Evolutionary conservation across 176 grass and related monocot genomes (phyloP).

Genomic region (Elaeis guineensis): DNA sequence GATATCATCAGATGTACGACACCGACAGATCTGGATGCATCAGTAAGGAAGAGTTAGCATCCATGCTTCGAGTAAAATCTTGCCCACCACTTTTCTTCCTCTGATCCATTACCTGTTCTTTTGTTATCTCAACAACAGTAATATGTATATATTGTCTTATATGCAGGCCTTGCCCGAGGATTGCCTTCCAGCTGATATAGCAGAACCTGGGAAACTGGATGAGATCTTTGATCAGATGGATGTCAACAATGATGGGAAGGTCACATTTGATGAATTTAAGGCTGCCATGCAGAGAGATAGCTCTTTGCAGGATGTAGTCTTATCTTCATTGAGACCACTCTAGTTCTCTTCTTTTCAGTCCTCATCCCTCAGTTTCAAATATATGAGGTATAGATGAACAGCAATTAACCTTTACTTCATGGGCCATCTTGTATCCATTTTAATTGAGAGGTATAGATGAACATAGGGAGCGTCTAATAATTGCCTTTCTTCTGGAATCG

Average conservation of each 20-base stretch:
- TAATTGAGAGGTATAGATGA: too few relatives aligned
- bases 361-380: too few relatives aligned
- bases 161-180: conserved; percentile 55
- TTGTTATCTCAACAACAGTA: neutral
- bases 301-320: conserved; percentile 57
- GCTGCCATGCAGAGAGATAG: conserved; percentile 64
- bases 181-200: conserved; percentile 53
- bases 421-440: too few relatives aligned
- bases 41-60: conserved; percentile 69
- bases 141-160: neutral
- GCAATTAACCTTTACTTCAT: too few relatives aligned
- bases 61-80: conserved; percentile 56
- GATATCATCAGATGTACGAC: conserved; percentile 50
- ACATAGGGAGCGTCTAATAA: too few relatives aligned
- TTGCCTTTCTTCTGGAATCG: too few relatives aligned
- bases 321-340: conserved; percentile 40
- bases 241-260: conserved; percentile 44
- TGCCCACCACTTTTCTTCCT: neutral
- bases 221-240: conserved; percentile 70
- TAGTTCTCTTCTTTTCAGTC: neutral
- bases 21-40: conserved; percentile 54
- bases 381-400: too few relatives aligned
- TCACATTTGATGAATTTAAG: conserved; percentile 72
- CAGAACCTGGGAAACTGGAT: conserved; percentile 65
- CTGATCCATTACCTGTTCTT: neutral